Evolutionary conservation across 83 land plant species (phyloP), one percentile per base, ranked within the genome.

Genomic region (Picea mariana): DNA sequence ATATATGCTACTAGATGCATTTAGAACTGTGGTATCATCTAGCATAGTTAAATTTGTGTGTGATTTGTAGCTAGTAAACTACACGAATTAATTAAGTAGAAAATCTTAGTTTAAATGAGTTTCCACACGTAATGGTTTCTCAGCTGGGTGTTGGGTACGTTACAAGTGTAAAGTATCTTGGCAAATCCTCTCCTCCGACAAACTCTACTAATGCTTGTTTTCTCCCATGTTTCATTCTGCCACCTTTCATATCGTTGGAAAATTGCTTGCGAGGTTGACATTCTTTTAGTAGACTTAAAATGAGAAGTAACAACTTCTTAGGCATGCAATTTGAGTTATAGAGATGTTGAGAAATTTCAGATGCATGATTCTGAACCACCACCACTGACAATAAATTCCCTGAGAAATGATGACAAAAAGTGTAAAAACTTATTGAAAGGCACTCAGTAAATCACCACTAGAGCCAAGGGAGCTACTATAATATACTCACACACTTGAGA

Each of bases 321-420:
- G 83, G 69, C 21, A 76, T 82, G 34, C 60, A 76, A 55, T 26
- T 61, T 72, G 83, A 73, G 76, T 62, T 82, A 44, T 76, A 44
- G 11, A 38, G 69, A 20, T 49, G 21, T 24, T 82, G 66, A 62
- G 42, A 63, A 78, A 82, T 82, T 55, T 62, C 64, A 76, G 0
- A 18, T 9, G 59, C 80, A 75, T 76, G 67, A 31, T 58, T 78
- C 23, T 75, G 68, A 24, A 82, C 17, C 21, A 73, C 34, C 34
- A 81, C 84, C 79, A 83, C 68, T 24, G 78, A 90, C 89, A 83
- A 87, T 86, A 78, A 85, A 88, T 80, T 92, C 95, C 20, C 91
- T 86, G 8, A 89, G 90, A 65, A 92, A 20, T 24, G 88, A 55
- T 60, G 92, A 83, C 80, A 92, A 60, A 81, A 92, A 92, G 59